These are phyloP conservation scores for Bryoerythrophyllum caledonicum DNA, from an alignment of 225 moss, liverwort and hornwort species.

Conservation along the genomic window DNA sequence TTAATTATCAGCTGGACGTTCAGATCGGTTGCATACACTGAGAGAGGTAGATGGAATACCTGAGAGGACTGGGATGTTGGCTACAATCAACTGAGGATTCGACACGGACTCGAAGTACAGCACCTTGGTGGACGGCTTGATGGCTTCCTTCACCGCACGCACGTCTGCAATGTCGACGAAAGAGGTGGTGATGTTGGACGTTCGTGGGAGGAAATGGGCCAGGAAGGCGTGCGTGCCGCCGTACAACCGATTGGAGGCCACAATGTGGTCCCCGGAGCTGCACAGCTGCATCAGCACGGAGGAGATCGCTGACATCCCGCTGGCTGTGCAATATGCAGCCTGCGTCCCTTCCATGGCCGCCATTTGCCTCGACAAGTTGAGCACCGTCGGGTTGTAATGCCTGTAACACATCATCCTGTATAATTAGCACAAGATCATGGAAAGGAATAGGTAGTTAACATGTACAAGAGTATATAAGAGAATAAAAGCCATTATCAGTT, in stretches of 20 bases:
- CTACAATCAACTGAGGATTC: constrained; percentile 61
- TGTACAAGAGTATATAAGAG: neutral
- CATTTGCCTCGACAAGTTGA: constrained; percentile 66
- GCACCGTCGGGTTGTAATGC: constrained; percentile 71
- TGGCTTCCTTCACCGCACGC: constrained; percentile 36
- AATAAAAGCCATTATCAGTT: too few species aligned
- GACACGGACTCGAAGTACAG: constrained; percentile 68
- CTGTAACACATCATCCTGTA: constrained; percentile 17
- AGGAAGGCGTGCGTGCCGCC: constrained; percentile 62
- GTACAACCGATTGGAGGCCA: constrained; percentile 65
- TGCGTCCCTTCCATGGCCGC: constrained; percentile 72
- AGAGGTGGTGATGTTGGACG: constrained; percentile 56
- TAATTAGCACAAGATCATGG: neutral
- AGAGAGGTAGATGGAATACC: constrained; percentile 24
- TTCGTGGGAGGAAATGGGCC: constrained; percentile 63
- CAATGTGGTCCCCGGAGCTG: constrained; percentile 65
- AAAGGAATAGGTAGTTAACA: neutral
- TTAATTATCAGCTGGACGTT: neutral
- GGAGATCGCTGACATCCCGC: constrained; percentile 71
- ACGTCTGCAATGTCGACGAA: constrained; percentile 54
- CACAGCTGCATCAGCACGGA: constrained; percentile 61
- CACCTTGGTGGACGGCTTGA: constrained; percentile 57
- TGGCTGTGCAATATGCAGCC: constrained; percentile 69
- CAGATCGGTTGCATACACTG: neutral
- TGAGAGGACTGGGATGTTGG: constrained; percentile 57